phyloP scores from a whole-genome alignment of 148 eudicot species.

The Amaranthus hypochondriacus region DNA sequence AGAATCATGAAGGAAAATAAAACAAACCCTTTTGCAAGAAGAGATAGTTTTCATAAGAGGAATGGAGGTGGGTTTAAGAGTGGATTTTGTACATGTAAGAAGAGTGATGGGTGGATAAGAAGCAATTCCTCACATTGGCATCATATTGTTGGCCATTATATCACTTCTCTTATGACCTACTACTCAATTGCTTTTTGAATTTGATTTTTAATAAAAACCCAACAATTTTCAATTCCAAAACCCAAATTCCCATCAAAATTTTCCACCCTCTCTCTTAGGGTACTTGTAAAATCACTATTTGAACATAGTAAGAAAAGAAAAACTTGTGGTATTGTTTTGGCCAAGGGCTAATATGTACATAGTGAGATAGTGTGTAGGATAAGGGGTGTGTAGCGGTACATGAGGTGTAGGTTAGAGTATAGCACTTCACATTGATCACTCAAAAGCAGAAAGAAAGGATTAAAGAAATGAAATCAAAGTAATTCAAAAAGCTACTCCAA shows the following conservation, averaged over 20 bases:
- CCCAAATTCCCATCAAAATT: conserved; percentile 6
- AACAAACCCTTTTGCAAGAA: conserved; percentile 10
- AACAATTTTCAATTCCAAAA: conserved; percentile 20
- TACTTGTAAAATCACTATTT: conserved; percentile 13
- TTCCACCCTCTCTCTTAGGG: neutral
- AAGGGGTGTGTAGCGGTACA: conserved; percentile 22
- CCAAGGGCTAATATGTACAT: conserved; percentile 12
- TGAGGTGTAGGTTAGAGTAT: conserved; percentile 25
- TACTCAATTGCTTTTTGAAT: conserved; percentile 35
- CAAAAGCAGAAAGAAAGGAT: conserved; percentile 13
- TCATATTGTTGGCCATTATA: conserved; percentile 74
- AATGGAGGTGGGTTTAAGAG: conserved; percentile 10
- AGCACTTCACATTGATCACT: conserved; percentile 27
- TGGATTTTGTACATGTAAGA: conserved; percentile 26
- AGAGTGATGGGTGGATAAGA: conserved; percentile 49
- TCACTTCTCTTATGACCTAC: conserved; percentile 29
- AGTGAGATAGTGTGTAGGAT: conserved; percentile 30
- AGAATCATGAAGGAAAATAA: conserved; percentile 40
- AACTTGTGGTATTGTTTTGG: conserved; percentile 3
- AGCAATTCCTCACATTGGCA: conserved; percentile 41
- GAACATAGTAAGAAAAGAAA: conserved; percentile 3
- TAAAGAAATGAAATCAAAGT: conserved; percentile 12
- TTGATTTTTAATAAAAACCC: conserved; percentile 23
- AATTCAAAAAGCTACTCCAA: conserved; percentile 23
- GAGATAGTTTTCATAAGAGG: no score